Base-by-base conservation (phyloP, 495 filamentous ascomycete genomes). In the Parachaetomium inaequale region DNA sequence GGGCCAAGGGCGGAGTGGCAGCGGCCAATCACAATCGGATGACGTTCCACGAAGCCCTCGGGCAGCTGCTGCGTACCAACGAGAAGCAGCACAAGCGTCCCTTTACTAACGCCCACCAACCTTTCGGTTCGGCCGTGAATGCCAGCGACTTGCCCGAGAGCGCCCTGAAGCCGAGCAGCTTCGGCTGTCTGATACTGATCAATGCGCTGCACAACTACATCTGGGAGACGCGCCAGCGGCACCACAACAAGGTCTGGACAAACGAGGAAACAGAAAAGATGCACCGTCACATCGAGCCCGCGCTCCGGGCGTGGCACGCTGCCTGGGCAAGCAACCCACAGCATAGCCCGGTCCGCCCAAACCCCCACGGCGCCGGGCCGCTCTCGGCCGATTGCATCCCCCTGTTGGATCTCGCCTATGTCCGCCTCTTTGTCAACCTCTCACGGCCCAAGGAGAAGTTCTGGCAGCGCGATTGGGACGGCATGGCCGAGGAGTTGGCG, bases 161-260 rank as follows among this genome's bases (percentile, higher is more conserved):
- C 58, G 84, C 92, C 52, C 77, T 96, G 58, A 87, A 86, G 63
- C 92, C 93, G 3, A 98, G 94, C 74, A 94, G 93, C 7, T 96
- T 96, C 68, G 94, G 94, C 23, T 98, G 94, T 75, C 78, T 97
- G 17, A 83, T 96, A 12, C 79, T 98, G 55, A 98, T 98, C 70
- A 95, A 96, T 73, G 93, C 94, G 1, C 78, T 98, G 28, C 94
- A 98, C 74, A 96, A 96, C 64, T 97, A 97, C 73, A 96, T 98
- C 47, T 98, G 94, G 94, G 93, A 98, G 75, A 96, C 92, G 2
- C 84, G 94, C 42, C 93, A 96, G 72, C 80, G 92, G 38, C 93
- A 97, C 68, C 87, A 92, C 69, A 92, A 89, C 61, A 87, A 92
- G 63, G 84, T 90, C 63, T 97, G 93, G 93, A 96, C 92, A 17